These are phyloP conservation scores for Tubosaeta sp. DNA, from an alignment of 768 basidiomycete species.

Conservation along the genomic window DNA sequence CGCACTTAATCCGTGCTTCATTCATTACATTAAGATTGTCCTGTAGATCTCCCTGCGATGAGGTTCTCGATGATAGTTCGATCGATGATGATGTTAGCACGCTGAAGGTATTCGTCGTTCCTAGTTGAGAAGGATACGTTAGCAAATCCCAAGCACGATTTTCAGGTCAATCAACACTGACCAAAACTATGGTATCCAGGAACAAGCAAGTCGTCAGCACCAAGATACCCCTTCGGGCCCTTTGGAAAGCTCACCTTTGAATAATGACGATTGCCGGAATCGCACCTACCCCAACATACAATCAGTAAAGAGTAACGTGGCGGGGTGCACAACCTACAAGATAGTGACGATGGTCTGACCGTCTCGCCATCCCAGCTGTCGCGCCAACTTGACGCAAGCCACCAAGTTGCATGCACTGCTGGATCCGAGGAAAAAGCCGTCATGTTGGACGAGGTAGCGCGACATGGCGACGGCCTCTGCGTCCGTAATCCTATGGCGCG, in stretches of 20 bases:
- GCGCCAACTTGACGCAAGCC: constrained; percentile 80
- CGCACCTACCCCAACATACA: constrained; percentile 50
- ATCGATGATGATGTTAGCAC: constrained; percentile 41
- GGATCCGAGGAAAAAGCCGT: constrained; percentile 93
- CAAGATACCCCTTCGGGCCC: not conserved
- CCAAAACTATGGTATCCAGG: constrained; percentile 46
- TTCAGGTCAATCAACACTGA: constrained; percentile 21
- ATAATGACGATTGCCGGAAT: constrained; percentile 88
- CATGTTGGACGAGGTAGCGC: constrained; percentile 82
- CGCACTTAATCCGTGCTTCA: constrained; percentile 1
- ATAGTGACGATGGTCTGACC: constrained; percentile 82
- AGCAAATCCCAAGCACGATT: not conserved
- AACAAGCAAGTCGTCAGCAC: not conserved
- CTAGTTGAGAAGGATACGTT: constrained; percentile 20
- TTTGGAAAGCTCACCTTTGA: constrained; percentile 60
- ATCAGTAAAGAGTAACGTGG: not conserved
- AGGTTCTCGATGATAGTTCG: constrained; percentile 37
- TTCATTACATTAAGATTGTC: constrained; percentile 8
- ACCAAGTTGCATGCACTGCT: constrained; percentile 95
- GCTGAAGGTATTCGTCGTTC: constrained; percentile 50
- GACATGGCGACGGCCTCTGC: constrained; percentile 96
- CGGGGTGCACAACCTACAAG: constrained; percentile 42
- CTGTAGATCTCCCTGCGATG: constrained; percentile 19
- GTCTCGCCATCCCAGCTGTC: constrained; percentile 61
- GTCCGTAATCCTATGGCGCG: constrained; percentile 68